Evolutionary conservation across 805 yeast genomes (phyloP), one percentile per base, ranked within the genome.

Genomic region (Wickerhamiella sorbophila): DNA sequence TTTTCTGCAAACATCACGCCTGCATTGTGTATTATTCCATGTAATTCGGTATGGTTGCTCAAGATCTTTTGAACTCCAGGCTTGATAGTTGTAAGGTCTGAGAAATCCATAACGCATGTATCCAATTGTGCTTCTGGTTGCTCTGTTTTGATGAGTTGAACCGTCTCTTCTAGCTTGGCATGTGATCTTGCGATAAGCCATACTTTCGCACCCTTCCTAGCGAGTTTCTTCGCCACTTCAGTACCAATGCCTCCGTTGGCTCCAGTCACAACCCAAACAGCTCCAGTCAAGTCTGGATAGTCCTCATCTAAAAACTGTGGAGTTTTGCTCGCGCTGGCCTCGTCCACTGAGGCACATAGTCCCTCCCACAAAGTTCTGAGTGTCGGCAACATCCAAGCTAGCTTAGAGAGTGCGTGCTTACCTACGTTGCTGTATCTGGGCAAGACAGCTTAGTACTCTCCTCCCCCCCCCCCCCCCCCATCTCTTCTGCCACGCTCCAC

Each of bases 131-230:
- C 51, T 10, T 41, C 17, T 20, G 56, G 52, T 6, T 56, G 36
- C 29, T 56, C 56, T 6, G 45, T 40, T 31, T 51, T 48, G 36
- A 68, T 42, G 9, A 44, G 40, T 6, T 50, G 54, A 15, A 62
- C 54, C 14, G 61, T 61, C 0, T 33, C 48, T 2, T 50, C 48
- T 3, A 66, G 54, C 45, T 63, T 66, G 15, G 47, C 53, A 36
- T 50, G 45, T 44, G 46, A 57, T 43, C 75, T 59, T 33, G 65
- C 64, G 12, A 61, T 59, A 10, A 61, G 40, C 53, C 62, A 48
- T 10, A 64, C 65, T n/a, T 53, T 55, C 16, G 64, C 67, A 18
- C 57, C 55, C 38, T 36, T 33, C 18, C 24, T 21, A 3, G 38
- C 38, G 3, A 36, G 40, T n/a, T 39, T 38, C 20, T 22, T 29